These are phyloP conservation scores for Dictyostelium brefeldianum DNA, from an alignment of 78 protist genomes.

Conservation along the genomic window DNA sequence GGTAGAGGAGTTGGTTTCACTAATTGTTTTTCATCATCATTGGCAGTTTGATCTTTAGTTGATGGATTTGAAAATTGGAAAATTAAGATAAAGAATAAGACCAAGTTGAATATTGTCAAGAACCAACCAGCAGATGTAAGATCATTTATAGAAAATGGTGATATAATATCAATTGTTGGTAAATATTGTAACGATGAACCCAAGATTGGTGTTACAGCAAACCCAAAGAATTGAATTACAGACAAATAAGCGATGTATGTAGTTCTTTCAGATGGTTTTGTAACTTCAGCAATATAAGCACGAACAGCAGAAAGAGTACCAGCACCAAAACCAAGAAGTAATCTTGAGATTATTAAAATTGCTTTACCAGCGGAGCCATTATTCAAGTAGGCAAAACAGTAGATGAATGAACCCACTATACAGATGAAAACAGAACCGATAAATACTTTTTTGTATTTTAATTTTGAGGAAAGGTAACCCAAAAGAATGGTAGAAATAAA, in stretches of 20 bases:
- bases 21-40: not conserved
- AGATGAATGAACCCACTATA: slow-evolving; percentile 8
- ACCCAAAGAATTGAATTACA: slow-evolving; percentile 61
- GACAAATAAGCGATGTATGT: slow-evolving; percentile 22
- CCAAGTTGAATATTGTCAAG: not conserved
- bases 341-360: slow-evolving; percentile 7
- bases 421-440: slow-evolving; percentile 1
- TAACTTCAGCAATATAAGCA: slow-evolving; percentile 38
- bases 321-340: slow-evolving; percentile 27
- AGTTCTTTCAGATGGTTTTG: slow-evolving; percentile 56
- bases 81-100: not conserved
- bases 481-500: slow-evolving; percentile 24
- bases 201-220: slow-evolving; percentile 39
- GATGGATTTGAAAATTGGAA: not conserved
- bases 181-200: slow-evolving; percentile 20
- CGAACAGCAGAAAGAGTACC: slow-evolving; percentile 65
- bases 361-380: not conserved
- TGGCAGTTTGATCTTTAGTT: not conserved
- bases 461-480: slow-evolving; percentile 8
- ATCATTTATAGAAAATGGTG: not conserved
- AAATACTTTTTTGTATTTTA: slow-evolving; percentile 18
- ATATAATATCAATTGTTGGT: not conserved
- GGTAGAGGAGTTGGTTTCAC: not conserved
- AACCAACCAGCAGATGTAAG: slow-evolving; percentile 25
- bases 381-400: slow-evolving; percentile 1